Conservation (phyloP, 2,329 filamentous ascomycete species). For the Calonectria pauciramosa region DNA sequence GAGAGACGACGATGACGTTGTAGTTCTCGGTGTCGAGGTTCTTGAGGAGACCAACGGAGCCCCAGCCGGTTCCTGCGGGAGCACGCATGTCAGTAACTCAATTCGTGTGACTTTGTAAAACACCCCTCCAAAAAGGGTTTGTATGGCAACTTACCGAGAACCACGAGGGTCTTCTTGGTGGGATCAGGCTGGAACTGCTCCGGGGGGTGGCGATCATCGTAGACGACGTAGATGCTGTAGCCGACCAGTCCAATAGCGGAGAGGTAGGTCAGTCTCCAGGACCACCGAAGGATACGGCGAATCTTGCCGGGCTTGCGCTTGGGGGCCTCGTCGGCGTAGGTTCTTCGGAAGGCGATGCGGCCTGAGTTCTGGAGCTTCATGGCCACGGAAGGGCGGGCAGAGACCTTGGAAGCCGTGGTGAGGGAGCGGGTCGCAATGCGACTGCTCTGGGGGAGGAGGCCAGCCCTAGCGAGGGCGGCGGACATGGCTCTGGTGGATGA, state of each 20-base stretch:
- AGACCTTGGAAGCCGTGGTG: conserved; percentile 49
- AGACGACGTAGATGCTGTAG: conserved; percentile 85
- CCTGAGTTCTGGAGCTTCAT: conserved; percentile 52
- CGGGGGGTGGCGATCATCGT: conserved; percentile 82
- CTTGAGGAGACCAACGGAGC: conserved; percentile 94
- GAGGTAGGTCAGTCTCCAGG: conserved; percentile 87
- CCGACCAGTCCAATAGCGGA: conserved; percentile 77
- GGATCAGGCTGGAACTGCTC: conserved; percentile 86
- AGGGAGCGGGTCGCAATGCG: conserved; percentile 51
- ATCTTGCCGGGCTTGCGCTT: conserved; percentile 70
- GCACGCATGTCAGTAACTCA: conserved; percentile 40
- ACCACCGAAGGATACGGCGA: conserved; percentile 78
- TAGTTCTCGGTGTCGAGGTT: conserved; percentile 99
- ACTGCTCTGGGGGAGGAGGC: conserved; percentile 47
- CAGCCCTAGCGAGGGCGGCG: conserved; percentile 50
- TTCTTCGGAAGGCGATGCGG: conserved; percentile 58
- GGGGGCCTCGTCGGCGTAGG: conserved; percentile 66
- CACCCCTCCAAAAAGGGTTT: neutral
- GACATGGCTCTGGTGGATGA: conserved; percentile 60
- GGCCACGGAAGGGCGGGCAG: conserved; percentile 49
- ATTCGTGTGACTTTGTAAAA: conserved; percentile 25
- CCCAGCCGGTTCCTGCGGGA: conserved; percentile 90
- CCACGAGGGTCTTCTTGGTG: conserved; percentile 94
- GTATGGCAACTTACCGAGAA: conserved; percentile 77
- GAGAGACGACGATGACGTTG: conserved; percentile 97